Conservation (phyloP, 2,329 filamentous ascomycete genomes). For the Coniochaeta prunicola region DNA sequence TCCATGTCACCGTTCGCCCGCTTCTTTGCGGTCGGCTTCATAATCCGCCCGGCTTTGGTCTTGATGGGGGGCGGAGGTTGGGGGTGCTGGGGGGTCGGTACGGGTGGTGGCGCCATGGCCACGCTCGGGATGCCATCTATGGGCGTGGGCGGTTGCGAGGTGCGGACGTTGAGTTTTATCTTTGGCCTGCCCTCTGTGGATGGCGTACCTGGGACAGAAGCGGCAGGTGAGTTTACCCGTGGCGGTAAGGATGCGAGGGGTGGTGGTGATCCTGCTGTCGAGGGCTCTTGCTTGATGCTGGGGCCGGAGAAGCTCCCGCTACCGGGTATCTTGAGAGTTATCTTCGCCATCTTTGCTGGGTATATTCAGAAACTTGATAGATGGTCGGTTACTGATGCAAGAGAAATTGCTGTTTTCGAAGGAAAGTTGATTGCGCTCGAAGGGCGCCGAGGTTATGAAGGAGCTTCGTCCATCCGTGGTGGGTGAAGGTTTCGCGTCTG, state of each 20-base stretch:
- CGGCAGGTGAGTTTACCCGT: slow-evolving; percentile 10
- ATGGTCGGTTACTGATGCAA: neutral
- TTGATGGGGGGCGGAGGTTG: slow-evolving; percentile 24
- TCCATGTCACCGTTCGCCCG: slow-evolving; percentile 48
- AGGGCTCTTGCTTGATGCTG: slow-evolving; percentile 11
- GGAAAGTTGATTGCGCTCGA: neutral
- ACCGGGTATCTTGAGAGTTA: neutral
- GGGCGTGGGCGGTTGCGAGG: slow-evolving; percentile 15
- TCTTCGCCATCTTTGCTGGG: neutral
- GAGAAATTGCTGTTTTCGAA: neutral
- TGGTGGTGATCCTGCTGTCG: slow-evolving; percentile 6
- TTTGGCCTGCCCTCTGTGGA: slow-evolving; percentile 12
- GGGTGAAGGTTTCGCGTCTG: neutral
- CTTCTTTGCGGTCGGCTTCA: slow-evolving; percentile 58
- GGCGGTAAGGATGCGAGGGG: slow-evolving; percentile 4
- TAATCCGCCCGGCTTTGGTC: slow-evolving; percentile 52
- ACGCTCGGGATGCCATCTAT: slow-evolving; percentile 9
- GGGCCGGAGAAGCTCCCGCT: neutral
- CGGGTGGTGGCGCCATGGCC: slow-evolving; percentile 1
- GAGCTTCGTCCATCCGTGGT: neutral
- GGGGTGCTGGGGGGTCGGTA: neutral
- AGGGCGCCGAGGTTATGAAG: neutral
- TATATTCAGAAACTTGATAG: neutral
- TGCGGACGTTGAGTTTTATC: slow-evolving; percentile 14
- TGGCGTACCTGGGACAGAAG: slow-evolving; percentile 13